Base-by-base conservation (phyloP, 2,329 filamentous ascomycete genomes). In the Xylaria sp. region DNA sequence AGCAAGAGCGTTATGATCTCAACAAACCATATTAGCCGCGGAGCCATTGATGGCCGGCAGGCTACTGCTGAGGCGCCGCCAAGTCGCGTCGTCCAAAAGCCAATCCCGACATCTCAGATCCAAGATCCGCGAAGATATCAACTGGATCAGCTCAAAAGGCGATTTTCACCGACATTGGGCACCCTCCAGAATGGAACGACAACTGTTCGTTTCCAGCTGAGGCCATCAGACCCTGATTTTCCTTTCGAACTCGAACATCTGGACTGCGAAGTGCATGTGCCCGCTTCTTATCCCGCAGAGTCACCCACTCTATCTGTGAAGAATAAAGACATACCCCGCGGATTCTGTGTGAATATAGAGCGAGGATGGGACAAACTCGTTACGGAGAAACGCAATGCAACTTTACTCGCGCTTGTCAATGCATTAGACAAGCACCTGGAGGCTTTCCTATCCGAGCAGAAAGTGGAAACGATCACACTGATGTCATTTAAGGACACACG, bases 171-270 rank as follows among this genome's bases (percentile, higher is more conserved):
- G 7, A 81, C 80, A 58, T 83, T 86, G 69, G 79, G 81, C 12
- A 80, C 76, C 15, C 75, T 82, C 2, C 76, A 79, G 7, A 79
- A 86, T 68, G 85, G 86, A 58, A 84, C 83, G 2, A 88, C 87
- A 0, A 84, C 86, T 18, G 80, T 94, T 48, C 80, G 83, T 10
- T 92, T 95, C 79, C 88, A 84, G 61, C 81, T 96, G 70, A 82
- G 81, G 13, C 93, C 93, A 5, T 94, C 92, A 6, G 93, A 96
- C 77, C 93, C 93, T 0, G 93, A 96, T 76, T 95, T 96, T 75
- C 91, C 93, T 0, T 95, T 93, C 79, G 91, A 94, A 70, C 83
- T 95, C 76, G 86, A 89, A 31, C 83, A 86, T 48, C 83, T 96
- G 39, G 85, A 92, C 49, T 94, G 92, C 77, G 84, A 88, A 52